phyloP scores from a whole-genome alignment of 305 asterid genomes.

The Stenogyne calaminthoides region DNA sequence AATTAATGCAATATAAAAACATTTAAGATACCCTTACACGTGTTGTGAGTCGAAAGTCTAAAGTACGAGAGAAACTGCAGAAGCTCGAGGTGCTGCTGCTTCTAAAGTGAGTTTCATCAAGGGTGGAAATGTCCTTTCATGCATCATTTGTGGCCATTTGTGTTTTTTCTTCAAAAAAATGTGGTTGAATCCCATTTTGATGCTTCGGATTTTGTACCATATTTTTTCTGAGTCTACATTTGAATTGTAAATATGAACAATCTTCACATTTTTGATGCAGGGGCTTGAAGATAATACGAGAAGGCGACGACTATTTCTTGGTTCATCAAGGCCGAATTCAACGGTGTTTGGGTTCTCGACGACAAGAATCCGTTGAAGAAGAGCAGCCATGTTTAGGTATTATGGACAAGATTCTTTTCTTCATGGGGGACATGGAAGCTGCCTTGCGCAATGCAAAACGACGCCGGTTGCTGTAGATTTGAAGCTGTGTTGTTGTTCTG shows the following conservation, averaged over 20 bases:
- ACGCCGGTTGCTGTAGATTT: constrained; percentile 43
- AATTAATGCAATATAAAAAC: background rate
- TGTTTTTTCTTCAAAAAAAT: background rate
- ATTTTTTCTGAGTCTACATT: background rate
- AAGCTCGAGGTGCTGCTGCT: background rate
- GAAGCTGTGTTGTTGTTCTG: background rate
- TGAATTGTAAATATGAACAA: background rate
- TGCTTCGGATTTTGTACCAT: background rate
- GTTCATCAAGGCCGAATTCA: constrained; percentile 79
- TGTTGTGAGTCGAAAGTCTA: background rate
- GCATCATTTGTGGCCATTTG: background rate
- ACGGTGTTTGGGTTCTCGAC: constrained; percentile 65
- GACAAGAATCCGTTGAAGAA: constrained; percentile 23
- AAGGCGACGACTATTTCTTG: constrained; percentile 72
- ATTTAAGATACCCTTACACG: background rate
- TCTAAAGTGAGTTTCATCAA: background rate
- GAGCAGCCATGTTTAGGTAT: constrained; percentile 47
- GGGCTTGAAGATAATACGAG: constrained; percentile 85
- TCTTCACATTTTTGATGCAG: constrained; percentile 32
- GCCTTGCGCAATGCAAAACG: constrained; percentile 65
- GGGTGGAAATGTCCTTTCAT: background rate
- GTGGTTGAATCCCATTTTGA: background rate
- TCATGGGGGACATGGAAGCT: constrained; percentile 73
- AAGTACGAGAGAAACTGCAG: no score
- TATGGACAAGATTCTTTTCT: constrained; percentile 72